Evolutionary conservation across 129 eudicot genomes (phyloP).

Genomic region (Flaveria linearis): DNA sequence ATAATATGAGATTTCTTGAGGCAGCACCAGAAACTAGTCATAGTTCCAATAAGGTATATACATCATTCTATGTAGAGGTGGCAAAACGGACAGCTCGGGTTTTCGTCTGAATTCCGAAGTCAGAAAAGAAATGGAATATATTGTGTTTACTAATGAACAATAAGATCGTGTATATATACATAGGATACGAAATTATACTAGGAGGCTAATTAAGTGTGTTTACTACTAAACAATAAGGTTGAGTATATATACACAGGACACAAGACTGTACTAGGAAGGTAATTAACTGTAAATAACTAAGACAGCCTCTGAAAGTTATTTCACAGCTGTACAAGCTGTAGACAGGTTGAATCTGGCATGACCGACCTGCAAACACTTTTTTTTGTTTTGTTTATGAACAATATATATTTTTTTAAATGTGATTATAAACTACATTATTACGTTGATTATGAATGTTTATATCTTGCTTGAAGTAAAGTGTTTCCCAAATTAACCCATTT

Average conservation of each 20-base stretch:
- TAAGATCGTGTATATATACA: neutral
- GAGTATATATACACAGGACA: neutral
- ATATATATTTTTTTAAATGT: neutral
- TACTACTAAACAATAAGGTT: neutral
- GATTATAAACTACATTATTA: neutral
- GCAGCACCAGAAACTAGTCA: constrained; percentile 57
- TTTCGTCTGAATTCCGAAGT: neutral
- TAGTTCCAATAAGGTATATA: constrained; percentile 34
- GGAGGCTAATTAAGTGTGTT: constrained; percentile 33
- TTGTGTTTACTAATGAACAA: neutral
- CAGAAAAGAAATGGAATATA: neutral
- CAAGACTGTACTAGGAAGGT: constrained; percentile 51
- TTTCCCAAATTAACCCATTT: neutral
- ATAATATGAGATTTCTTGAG: constrained; percentile 79
- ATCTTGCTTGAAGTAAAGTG: neutral
- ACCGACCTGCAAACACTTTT: neutral
- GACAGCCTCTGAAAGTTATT: neutral
- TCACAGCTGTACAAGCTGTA: neutral
- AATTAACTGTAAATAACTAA: constrained; percentile 10
- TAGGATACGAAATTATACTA: constrained; percentile 34
- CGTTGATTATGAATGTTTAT: neutral
- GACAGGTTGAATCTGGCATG: neutral
- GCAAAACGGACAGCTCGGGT: neutral
- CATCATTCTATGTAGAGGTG: neutral
- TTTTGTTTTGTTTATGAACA: neutral